Percentiles rank a stretch among this genome's conserved stretches.
Evolutionary conservation across 2,329 filamentous ascomycete genomes (phyloP).

Genomic region (Phyllosticta citribraziliensis): DNA sequence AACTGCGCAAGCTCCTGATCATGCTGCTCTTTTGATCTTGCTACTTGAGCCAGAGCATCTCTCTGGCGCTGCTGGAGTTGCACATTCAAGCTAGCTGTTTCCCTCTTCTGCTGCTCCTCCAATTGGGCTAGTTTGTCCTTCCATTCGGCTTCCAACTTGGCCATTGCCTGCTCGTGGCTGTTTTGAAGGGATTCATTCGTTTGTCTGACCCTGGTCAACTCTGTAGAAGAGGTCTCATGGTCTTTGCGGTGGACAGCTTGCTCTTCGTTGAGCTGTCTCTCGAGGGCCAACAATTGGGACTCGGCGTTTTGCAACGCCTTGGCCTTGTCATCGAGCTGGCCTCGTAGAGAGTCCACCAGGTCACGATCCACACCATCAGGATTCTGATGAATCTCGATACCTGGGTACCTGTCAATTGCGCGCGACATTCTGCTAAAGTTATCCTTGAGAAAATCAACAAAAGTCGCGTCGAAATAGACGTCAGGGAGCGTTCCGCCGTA

Average conservation of each 20-base stretch:
- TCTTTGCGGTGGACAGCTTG: slow-evolving; percentile 60
- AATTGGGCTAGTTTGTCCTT: slow-evolving; percentile 27
- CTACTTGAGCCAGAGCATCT: slow-evolving; percentile 19
- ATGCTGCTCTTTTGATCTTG: slow-evolving; percentile 24
- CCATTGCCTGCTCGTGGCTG: slow-evolving; percentile 58
- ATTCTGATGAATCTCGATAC: slow-evolving; percentile 65
- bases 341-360: slow-evolving; percentile 73
- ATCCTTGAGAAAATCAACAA: slow-evolving; percentile 92
- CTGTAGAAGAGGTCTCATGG: slow-evolving; percentile 40
- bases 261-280: slow-evolving; percentile 58
- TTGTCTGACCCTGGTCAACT: slow-evolving; percentile 46
- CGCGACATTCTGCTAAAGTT: slow-evolving; percentile 80
- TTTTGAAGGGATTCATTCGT: slow-evolving; percentile 62
- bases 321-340: slow-evolving; percentile 65
- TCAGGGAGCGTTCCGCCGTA: slow-evolving; percentile 53
- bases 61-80: slow-evolving; percentile 24
- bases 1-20: slow-evolving; percentile 23
- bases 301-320: slow-evolving; percentile 49
- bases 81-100: slow-evolving; percentile 27
- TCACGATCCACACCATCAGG: slow-evolving; percentile 91
- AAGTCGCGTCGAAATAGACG: slow-evolving; percentile 75
- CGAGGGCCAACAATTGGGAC: slow-evolving; percentile 43
- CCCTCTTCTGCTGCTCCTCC: slow-evolving; percentile 39
- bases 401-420: slow-evolving; percentile 84
- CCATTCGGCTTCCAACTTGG: slow-evolving; percentile 35